Base-by-base conservation (phyloP, 371 early-diverging fungal genomes). In the Mortierella sp. region DNA sequence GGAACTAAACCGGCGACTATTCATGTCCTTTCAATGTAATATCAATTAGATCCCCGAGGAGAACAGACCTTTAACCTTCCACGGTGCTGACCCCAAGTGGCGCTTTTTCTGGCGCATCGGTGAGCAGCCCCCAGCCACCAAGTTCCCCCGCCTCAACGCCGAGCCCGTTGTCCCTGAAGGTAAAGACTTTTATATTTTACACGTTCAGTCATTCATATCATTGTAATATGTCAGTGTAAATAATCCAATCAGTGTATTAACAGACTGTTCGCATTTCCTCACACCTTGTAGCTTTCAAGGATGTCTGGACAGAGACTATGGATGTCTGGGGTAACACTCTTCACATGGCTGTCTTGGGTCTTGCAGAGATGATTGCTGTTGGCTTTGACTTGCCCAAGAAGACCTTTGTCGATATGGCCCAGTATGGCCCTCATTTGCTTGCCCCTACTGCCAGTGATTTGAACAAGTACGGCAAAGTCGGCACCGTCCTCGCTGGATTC, bases 31-130 rank as follows among this genome's bases (percentile, higher is more conserved):
- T n/a, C 21, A 28, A 45, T 14, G 16, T n/a, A 21, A n/a, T n/a
- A 73, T 57, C 19, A 24, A 45, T 28, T 77, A 88, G 88, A 82
- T 91, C 54, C 87, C 90, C 47, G 84, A 83, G 74, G 82, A 80
- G 34, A 88, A 87, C 81, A 79, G 88, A 80, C 91, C 90, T 26
- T 73, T 90, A 77, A 28, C 50, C 3, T 79, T 83, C 58, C 65
- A 88, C 55, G 90, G 91, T 1, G 88, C 92, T 16, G 95, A 95
- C 81, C 93, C 94, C 44, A 95, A 95, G 81, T 95, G 95, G 95
- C 90, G 95, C 74, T 95, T 89, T 87, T 91, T 91, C 82, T 91
- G 91, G 90, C 88, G 89, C 26, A 86, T 91, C 58, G 91, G 90
- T 50, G 89, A 91, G 57, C 73, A 76, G n/a, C 93, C 93, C 16